A percentile compares a stretch with the other conserved stretches of the same genome.
Evolutionary conservation across 768 basidiomycete genomes (phyloP).

Genomic region (Mycena olivaceomarginata): DNA sequence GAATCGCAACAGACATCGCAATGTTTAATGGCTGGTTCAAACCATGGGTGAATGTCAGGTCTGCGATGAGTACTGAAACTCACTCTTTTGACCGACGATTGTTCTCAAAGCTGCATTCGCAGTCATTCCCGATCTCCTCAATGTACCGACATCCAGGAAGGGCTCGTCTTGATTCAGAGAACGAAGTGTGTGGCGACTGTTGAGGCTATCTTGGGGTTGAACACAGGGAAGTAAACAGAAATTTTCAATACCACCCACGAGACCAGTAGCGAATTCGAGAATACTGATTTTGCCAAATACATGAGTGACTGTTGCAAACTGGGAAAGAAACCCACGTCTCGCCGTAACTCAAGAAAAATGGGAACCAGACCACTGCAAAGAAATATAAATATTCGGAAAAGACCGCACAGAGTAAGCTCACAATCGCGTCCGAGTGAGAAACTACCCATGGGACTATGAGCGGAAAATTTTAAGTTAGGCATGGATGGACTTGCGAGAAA

Average conservation of each 20-base stretch:
- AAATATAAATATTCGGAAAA: not conserved
- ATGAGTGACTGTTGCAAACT: not conserved
- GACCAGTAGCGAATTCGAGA: conserved; percentile 9
- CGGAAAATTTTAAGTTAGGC: not conserved
- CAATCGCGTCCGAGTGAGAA: not conserved
- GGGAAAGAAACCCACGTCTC: not conserved
- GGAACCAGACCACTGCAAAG: conserved; percentile 2
- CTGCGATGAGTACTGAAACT: too few species aligned
- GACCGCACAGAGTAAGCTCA: conserved; percentile 1
- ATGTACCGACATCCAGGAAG: not conserved
- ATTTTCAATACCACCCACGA: not conserved
- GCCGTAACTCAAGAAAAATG: conserved; percentile 9
- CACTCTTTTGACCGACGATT: too few species aligned
- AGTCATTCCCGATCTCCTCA: too few species aligned
- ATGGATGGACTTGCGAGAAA: not conserved
- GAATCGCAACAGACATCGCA: too few species aligned
- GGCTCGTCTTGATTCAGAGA: not conserved
- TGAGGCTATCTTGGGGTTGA: conserved; percentile 6
- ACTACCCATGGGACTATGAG: not conserved
- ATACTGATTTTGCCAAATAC: not conserved
- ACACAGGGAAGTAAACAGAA: not conserved
- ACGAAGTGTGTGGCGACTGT: not conserved
- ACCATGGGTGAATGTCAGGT: too few species aligned
- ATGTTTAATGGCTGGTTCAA: too few species aligned
- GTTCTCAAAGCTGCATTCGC: too few species aligned